A percentile compares a stretch with the other conserved stretches of the same genome.
phyloP scores from a whole-genome alignment of 1,139 yeast genomes.

The Citeromyces siamensis region DNA sequence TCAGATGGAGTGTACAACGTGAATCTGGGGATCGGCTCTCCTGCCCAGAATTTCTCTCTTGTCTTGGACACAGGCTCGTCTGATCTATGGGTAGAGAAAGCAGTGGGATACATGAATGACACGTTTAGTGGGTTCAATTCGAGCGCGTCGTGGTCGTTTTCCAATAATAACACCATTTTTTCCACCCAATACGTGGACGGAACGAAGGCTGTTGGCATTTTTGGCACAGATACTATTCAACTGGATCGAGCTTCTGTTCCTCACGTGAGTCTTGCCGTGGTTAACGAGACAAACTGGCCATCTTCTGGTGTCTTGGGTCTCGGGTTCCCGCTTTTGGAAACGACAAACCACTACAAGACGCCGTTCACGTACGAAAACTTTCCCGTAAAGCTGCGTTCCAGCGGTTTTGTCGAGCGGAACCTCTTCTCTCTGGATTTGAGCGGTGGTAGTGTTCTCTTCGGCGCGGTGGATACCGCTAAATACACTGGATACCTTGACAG shows the following conservation, averaged over 20 bases:
- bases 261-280: conserved; percentile 35
- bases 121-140: conserved; percentile 25
- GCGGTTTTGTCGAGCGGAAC: conserved; percentile 33
- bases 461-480: conserved; percentile 45
- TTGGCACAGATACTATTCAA: conserved; percentile 34
- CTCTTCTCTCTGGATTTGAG: conserved; percentile 41
- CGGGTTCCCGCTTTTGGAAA: conserved; percentile 29
- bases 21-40: conserved; percentile 8
- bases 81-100: conserved; percentile 8
- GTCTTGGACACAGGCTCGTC: conserved; percentile 9
- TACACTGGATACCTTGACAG: conserved; percentile 27
- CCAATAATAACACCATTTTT: conserved; percentile 22
- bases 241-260: conserved; percentile 24
- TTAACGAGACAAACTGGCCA: conserved; percentile 24
- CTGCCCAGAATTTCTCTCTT: conserved; percentile 6
- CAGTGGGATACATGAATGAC: not conserved
- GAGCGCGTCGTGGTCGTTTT: conserved; percentile 29
- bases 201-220: conserved; percentile 19
- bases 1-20: conserved; percentile 3
- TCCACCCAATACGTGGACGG: conserved; percentile 3
- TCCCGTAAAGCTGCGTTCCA: conserved; percentile 19
- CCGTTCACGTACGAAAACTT: conserved; percentile 22
- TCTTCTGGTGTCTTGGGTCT: conserved; percentile 37
- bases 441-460: conserved; percentile 40
- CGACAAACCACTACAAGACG: conserved; percentile 21